These are phyloP conservation scores for Lachancea meyersii DNA, from an alignment of 805 yeast species.

Conservation along the genomic window DNA sequence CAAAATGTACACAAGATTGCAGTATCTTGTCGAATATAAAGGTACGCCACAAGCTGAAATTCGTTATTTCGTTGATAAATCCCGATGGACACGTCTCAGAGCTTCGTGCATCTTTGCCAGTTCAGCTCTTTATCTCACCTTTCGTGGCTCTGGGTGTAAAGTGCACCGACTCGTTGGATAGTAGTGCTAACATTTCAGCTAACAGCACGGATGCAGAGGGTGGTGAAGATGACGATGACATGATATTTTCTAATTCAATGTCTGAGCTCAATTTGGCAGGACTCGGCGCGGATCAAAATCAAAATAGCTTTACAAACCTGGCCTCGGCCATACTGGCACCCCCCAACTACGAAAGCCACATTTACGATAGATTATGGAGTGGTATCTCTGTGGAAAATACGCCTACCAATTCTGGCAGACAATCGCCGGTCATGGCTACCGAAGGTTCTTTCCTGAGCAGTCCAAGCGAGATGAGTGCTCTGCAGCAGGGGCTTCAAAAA, in stretches of 20 bases:
- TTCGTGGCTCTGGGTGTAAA: slow-evolving; percentile 56
- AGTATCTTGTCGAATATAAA: slow-evolving; percentile 62
- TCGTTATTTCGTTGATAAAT: slow-evolving; percentile 69
- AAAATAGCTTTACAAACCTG: slow-evolving; percentile 10
- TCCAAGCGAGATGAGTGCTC: slow-evolving; percentile 29
- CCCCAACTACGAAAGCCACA: slow-evolving; percentile 75
- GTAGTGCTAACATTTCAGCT: slow-evolving; percentile 13
- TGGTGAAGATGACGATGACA: slow-evolving; percentile 34
- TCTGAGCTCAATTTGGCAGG: slow-evolving; percentile 28
- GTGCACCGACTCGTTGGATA: slow-evolving; percentile 11
- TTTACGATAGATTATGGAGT: slow-evolving; percentile 73
- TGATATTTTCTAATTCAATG: slow-evolving; percentile 35
- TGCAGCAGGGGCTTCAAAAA: slow-evolving; percentile 24
- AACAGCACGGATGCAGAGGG: slow-evolving; percentile 17
- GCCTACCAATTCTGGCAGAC: slow-evolving; percentile 29
- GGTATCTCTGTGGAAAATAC: slow-evolving; percentile 40
- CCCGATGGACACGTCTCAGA: slow-evolving; percentile 93
- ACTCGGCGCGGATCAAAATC: slow-evolving; percentile 5
- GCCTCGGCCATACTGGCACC: slow-evolving; percentile 56
- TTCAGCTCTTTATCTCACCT: slow-evolving; percentile 71
- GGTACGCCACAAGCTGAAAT: slow-evolving; percentile 83
- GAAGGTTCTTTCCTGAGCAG: slow-evolving; percentile 21
- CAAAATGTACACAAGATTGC: slow-evolving; percentile 83
- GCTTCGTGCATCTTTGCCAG: slow-evolving; percentile 82
- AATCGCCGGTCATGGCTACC: slow-evolving; percentile 25